Evolutionary conservation across 257 asterid species (phyloP), one percentile per base, ranked within the genome.

Genomic region (Nicotiana obtusifolia): DNA sequence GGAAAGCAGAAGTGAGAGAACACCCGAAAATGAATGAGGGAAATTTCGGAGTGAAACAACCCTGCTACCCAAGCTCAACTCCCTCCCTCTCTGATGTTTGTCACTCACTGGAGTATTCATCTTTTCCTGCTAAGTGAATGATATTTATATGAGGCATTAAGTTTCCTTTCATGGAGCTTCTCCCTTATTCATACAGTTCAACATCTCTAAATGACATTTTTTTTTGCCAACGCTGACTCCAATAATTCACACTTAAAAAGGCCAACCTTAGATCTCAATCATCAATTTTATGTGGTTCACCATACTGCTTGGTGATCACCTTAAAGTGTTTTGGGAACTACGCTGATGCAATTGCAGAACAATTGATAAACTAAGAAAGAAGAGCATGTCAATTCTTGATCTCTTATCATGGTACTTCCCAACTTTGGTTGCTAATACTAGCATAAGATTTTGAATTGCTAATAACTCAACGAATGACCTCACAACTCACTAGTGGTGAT

Each of bases 191-290:
- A 10, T n/a, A 37, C 33, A 37, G 31, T 41, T 69, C n/a, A n/a
- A 69, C 41, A 35, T 37, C 31, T 35, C 54, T n/a, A 37, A 37
- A 35, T 35, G 31, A 68, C n/a, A 19, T 37, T 37, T 37, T 28
- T n/a, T 68, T 35, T 10, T 5, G 10, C 52, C 26, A 33, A 66
- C 77, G 5, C 54, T 19, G 16, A 68, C 56, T 68, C 54, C 54
- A n/a, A 68, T n/a, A 35, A 9, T 68, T 19, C 54, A 68, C 77
- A 68, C 52, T 33, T 68, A 10, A n/a, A 31, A 37, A 37, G n/a
- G 31, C 31, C 77, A 68, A 37, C 19, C 77, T 68, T 68, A 68
- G 31, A 68, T 68, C 77, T 68, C 77, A 37, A 68, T 35, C 31
- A 37, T 30, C 31, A 37, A 5, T 68, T 26, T 68, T 68, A n/a